Conservation (phyloP, 768 basidiomycete species). For the Gyrodon lividus region DNA sequence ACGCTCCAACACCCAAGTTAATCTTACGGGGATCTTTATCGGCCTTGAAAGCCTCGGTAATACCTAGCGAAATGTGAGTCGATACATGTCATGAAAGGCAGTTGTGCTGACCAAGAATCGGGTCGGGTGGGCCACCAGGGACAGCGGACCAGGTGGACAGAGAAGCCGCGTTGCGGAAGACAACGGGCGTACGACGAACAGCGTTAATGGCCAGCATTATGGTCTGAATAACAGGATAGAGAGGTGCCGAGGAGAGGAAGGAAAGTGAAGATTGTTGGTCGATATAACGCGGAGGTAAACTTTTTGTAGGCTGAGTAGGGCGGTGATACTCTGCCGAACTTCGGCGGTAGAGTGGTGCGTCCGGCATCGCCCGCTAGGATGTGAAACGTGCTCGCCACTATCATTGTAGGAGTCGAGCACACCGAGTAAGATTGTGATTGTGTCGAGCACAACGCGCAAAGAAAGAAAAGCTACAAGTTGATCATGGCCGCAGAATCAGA, state of each 20-base stretch:
- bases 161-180: constrained; percentile 37
- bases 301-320: neutral
- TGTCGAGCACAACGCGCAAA: neutral
- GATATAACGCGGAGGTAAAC: neutral
- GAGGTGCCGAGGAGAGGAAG: constrained; percentile 20
- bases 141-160: constrained; percentile 81
- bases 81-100: neutral
- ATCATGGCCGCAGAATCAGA: neutral
- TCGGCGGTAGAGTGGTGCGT: constrained; percentile 17
- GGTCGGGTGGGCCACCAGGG: constrained; percentile 86
- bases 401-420: neutral
- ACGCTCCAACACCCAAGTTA: constrained; percentile 96
- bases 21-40: constrained; percentile 92
- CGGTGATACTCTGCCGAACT: constrained; percentile 9
- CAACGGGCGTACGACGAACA: constrained; percentile 49
- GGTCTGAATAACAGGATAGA: constrained; percentile 34
- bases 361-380: constrained; percentile 4
- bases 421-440: neutral
- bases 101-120: constrained; percentile 73
- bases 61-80: constrained; percentile 46
- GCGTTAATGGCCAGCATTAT: constrained; percentile 45
- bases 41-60: constrained; percentile 96
- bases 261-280: constrained; percentile 14
- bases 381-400: neutral
- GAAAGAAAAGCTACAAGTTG: neutral